Evolutionary conservation across 352 stramenopile genomes (phyloP).

Genomic region (Phytopythium cucurbitacearum): DNA sequence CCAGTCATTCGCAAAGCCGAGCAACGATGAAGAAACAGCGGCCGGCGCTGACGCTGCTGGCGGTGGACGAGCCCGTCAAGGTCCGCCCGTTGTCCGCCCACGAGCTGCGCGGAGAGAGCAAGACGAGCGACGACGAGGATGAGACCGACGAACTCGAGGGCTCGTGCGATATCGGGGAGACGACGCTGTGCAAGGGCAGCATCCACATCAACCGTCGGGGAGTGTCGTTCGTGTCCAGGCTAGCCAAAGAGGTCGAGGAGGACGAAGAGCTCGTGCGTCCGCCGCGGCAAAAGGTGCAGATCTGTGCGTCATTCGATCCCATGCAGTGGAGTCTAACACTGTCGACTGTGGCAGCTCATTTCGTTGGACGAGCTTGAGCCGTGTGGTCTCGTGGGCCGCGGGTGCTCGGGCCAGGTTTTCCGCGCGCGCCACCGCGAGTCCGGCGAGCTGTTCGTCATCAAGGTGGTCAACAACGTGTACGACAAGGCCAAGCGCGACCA

Average conservation of each 20-base stretch:
- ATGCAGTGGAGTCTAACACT: too few relatives aligned
- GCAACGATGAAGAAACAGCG: constrained; percentile 12
- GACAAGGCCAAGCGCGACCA: constrained; percentile 73
- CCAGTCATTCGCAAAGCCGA: too few relatives aligned
- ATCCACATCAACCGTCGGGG: constrained; percentile 63
- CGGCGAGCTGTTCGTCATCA: constrained; percentile 48
- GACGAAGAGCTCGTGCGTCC: constrained; percentile 9
- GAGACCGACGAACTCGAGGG: constrained; percentile 47
- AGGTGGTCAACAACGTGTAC: constrained; percentile 73
- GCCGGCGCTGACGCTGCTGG: constrained; percentile 11
- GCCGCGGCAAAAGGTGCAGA: constrained; percentile 6
- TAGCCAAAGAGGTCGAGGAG: constrained; percentile 16
- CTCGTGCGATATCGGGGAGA: constrained; percentile 75
- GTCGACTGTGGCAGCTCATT: constrained; percentile 18
- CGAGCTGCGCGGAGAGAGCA: constrained; percentile 5
- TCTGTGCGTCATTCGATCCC: neutral
- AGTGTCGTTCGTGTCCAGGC: constrained; percentile 40
- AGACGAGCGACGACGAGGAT: constrained; percentile 9
- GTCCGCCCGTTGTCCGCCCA: neutral
- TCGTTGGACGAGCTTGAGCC: constrained; percentile 49
- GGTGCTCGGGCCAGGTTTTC: constrained; percentile 61
- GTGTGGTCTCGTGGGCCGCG: constrained; percentile 48
- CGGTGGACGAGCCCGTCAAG: constrained; percentile 12
- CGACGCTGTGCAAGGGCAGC: constrained; percentile 54
- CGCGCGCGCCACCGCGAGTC: constrained; percentile 39